Evolutionary conservation across 1,284 basidiomycete genomes (phyloP).

Genomic region (Puccinia triticina): DNA sequence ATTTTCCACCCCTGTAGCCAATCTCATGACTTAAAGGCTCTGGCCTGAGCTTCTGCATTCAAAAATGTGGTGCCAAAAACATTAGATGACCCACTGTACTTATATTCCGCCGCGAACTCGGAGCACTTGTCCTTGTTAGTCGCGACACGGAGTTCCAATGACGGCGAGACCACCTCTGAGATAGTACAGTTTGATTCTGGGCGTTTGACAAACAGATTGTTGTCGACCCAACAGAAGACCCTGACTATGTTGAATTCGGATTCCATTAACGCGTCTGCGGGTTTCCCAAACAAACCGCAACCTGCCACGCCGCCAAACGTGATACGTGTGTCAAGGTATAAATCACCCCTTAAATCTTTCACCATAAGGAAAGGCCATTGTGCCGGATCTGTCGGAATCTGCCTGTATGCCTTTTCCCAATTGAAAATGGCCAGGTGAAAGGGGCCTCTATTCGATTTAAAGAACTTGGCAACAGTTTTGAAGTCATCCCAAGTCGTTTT

Average conservation of each 20-base stretch:
- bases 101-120: neutral
- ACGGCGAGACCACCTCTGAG: neutral
- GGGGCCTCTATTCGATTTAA: neutral
- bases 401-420: neutral
- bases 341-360: neutral
- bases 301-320: neutral
- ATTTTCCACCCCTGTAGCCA: too few species aligned
- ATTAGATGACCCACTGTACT: too few species aligned
- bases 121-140: conserved; percentile 11
- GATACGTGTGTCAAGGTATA: neutral
- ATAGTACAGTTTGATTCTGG: neutral
- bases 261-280: conserved; percentile 20
- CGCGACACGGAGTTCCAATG: neutral
- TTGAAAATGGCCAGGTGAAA: too few species aligned
- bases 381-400: neutral
- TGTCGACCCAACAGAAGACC: conserved; percentile 7
- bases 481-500: neutral
- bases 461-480: neutral
- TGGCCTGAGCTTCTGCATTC: too few species aligned
- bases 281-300: neutral
- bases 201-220: neutral
- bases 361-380: neutral
- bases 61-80: too few species aligned
- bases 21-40: too few species aligned
- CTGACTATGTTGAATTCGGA: neutral